phyloP scores from a whole-genome alignment of 495 filamentous ascomycete species.

The Jackrogersella multiformis region DNA sequence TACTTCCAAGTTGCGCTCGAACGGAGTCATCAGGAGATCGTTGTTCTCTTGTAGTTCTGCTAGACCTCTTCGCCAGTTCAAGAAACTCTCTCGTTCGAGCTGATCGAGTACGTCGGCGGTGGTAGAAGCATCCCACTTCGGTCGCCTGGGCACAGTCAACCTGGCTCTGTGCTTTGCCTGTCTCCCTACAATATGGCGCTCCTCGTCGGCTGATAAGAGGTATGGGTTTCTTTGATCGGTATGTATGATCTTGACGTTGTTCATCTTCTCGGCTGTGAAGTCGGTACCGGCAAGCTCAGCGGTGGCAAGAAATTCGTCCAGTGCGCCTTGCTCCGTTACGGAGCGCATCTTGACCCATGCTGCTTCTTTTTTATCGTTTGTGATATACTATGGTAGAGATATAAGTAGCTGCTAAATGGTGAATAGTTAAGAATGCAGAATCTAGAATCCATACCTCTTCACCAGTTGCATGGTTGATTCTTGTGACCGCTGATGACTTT shows the following conservation, averaged over 20 bases:
- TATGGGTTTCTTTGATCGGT: slow-evolving; percentile 94
- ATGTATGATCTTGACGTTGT: slow-evolving; percentile 98
- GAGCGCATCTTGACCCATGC: slow-evolving; percentile 96
- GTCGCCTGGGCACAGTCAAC: slow-evolving; percentile 89
- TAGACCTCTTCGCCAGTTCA: slow-evolving; percentile 89
- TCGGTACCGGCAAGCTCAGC: slow-evolving; percentile 97
- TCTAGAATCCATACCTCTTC: slow-evolving; percentile 50
- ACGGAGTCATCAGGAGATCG: slow-evolving; percentile 96
- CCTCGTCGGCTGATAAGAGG: slow-evolving; percentile 86
- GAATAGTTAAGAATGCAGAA: too few species aligned
- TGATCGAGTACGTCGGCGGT: slow-evolving; percentile 82
- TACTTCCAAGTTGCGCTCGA: slow-evolving; percentile 97
- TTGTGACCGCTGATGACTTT: slow-evolving; percentile 69
- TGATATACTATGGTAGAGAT: slow-evolving; percentile 66
- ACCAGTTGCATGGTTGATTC: slow-evolving; percentile 68
- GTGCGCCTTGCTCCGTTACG: slow-evolving; percentile 94
- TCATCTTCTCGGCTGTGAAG: slow-evolving; percentile 98
- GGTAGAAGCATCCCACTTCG: slow-evolving; percentile 85
- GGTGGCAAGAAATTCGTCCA: slow-evolving; percentile 79
- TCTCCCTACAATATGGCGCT: slow-evolving; percentile 78
- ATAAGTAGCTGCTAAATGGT: slow-evolving; percentile 8
- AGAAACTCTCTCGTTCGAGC: slow-evolving; percentile 79
- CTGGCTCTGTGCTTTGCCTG: slow-evolving; percentile 78
- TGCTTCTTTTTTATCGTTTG: slow-evolving; percentile 78
- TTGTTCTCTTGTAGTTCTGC: slow-evolving; percentile 92